Percentiles rank a stretch among this genome's conserved stretches.
phyloP scores from a whole-genome alignment of 805 yeast species.

The Candida chilensis region DNA sequence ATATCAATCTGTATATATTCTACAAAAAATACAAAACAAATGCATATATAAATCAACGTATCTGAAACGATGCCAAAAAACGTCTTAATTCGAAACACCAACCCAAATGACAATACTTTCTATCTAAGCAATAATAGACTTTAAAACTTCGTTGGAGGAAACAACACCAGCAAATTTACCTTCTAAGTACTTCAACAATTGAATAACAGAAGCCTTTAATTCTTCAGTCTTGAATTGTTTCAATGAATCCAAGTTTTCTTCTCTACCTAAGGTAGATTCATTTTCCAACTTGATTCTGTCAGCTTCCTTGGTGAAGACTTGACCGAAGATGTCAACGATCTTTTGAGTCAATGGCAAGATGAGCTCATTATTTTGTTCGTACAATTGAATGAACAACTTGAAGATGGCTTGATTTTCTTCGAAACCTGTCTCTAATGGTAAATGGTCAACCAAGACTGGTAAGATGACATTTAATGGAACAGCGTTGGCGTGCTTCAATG shows the following conservation, averaged over 20 bases:
- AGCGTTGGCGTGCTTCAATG: constrained; percentile 57
- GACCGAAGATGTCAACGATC: constrained; percentile 59
- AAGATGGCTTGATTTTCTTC: constrained; percentile 93
- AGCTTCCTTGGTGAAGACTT: constrained; percentile 65
- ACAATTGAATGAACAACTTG: constrained; percentile 64
- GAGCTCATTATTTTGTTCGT: constrained; percentile 49
- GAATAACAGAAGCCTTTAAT: constrained; percentile 53
- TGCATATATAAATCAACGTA: no score
- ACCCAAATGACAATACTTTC: background rate
- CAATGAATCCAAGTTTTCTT: constrained; percentile 66
- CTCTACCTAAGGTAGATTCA: constrained; percentile 81
- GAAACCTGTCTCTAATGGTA: constrained; percentile 81
- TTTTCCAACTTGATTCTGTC: constrained; percentile 61
- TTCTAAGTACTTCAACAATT: constrained; percentile 66
- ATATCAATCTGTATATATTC: no score
- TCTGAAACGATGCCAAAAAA: no score
- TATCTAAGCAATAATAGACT: constrained; percentile 24
- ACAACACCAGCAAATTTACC: constrained; percentile 55
- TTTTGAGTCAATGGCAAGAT: constrained; percentile 49
- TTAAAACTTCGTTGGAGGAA: constrained; percentile 38
- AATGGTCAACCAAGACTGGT: constrained; percentile 64
- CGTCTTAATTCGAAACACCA: no score
- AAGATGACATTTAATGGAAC: constrained; percentile 74
- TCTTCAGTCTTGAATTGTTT: constrained; percentile 74
- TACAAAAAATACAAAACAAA: no score